Conservation (phyloP, 2,329 filamentous ascomycete genomes). For the Ophiocordyceps robertsii region DNA sequence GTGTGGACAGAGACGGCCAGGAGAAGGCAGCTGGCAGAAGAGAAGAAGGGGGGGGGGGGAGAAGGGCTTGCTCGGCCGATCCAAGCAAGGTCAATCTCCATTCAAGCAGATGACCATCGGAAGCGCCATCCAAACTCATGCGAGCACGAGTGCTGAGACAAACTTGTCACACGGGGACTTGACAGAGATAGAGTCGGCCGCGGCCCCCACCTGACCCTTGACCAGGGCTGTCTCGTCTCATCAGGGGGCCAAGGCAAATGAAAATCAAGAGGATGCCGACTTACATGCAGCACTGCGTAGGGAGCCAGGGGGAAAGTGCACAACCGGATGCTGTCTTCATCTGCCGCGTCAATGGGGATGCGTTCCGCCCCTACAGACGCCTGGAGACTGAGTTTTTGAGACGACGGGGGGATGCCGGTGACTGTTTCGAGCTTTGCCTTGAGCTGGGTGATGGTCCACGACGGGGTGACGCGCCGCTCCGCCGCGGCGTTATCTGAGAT, state of each 20-base stretch:
- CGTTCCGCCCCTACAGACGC: constrained; percentile 38
- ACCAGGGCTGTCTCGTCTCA: constrained; percentile 1
- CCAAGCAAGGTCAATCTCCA: constrained; percentile 4
- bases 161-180: neutral
- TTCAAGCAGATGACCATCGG: constrained; percentile 4
- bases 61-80: neutral
- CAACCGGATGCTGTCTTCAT: constrained; percentile 59
- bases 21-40: neutral
- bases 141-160: constrained; percentile 1
- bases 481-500: constrained; percentile 65
- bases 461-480: constrained; percentile 82
- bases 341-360: constrained; percentile 51
- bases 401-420: constrained; percentile 75
- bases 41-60: neutral
- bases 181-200: constrained; percentile 1
- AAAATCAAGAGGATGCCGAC: constrained; percentile 22
- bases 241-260: constrained; percentile 2
- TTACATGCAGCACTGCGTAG: constrained; percentile 70
- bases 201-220: constrained; percentile 1
- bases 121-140: constrained; percentile 2
- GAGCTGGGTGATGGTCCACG: constrained; percentile 77
- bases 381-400: constrained; percentile 64
- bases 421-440: constrained; percentile 84
- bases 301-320: constrained; percentile 52
- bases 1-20: neutral